A percentile compares a stretch with the other conserved stretches of the same genome.
Conservation (phyloP, 352 stramenopile species). For the Globisporangium splendens region DNA sequence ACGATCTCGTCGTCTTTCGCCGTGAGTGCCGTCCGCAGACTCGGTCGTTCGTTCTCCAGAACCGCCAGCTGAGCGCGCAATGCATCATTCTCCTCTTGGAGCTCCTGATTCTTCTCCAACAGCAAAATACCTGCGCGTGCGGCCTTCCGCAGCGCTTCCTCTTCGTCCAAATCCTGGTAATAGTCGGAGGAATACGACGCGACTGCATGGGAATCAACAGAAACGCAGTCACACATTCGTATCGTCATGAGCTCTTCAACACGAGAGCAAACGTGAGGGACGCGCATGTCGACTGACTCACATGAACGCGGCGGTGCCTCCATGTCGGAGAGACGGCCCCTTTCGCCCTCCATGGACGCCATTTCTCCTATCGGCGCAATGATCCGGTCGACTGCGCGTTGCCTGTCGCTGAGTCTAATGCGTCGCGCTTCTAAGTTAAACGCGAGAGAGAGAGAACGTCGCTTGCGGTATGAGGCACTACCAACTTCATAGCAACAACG, state of each 20-base stretch:
- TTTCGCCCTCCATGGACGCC: conserved; percentile 8
- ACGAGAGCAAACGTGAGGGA: background rate
- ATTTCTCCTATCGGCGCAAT: background rate
- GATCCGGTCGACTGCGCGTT: background rate
- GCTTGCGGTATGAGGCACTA: background rate
- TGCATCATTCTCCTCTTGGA: conserved; percentile 53
- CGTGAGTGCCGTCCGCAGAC: conserved; percentile 37
- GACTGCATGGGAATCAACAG: background rate
- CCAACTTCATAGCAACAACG: background rate
- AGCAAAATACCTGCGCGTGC: conserved; percentile 68
- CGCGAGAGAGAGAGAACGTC: background rate
- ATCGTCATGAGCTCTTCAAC: background rate
- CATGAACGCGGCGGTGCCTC: conserved; percentile 15
- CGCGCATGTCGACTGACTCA: background rate
- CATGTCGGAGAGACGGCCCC: conserved; percentile 3
- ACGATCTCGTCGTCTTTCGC: conserved; percentile 35
- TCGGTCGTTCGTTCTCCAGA: conserved; percentile 47
- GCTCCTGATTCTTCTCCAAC: conserved; percentile 69
- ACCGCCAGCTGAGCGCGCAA: conserved; percentile 54
- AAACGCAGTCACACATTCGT: background rate
- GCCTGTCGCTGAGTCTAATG: background rate
- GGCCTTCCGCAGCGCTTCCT: conserved; percentile 61
- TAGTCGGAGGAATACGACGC: conserved; percentile 28
- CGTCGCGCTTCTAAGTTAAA: no score
- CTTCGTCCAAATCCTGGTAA: conserved; percentile 45